Evolutionary conservation across 306 rosid genomes (phyloP).

Genomic region (Fragaria vesca): DNA sequence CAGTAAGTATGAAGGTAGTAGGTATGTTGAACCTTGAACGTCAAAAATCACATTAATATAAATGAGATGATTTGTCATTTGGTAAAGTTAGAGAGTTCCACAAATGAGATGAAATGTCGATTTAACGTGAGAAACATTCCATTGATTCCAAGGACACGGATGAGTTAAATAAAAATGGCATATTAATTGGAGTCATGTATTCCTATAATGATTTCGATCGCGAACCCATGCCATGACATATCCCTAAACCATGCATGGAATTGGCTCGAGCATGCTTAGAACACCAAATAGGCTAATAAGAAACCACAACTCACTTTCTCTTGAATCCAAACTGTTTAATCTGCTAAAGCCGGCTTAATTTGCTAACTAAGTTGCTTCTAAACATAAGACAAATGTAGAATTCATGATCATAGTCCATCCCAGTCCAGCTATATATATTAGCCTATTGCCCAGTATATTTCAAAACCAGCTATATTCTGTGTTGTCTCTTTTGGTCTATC

Average conservation of each 20-base stretch:
- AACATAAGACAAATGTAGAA: background rate
- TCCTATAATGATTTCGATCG: no score
- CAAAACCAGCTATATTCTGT: background rate
- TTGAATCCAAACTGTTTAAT: background rate
- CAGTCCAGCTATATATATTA: background rate
- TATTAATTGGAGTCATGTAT: background rate
- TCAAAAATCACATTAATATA: background rate
- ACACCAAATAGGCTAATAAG: background rate
- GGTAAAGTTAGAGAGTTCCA: background rate
- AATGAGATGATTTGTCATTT: background rate
- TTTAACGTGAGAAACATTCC: background rate
- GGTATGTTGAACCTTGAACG: background rate
- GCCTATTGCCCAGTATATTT: background rate
- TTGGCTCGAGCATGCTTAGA: background rate
- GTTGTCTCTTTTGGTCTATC: background rate
- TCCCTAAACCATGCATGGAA: background rate
- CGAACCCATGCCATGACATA: background rate
- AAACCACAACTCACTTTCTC: background rate
- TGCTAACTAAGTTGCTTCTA: background rate
- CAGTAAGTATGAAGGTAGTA: background rate
- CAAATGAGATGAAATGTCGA: background rate
- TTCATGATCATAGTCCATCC: background rate
- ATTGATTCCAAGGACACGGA: background rate
- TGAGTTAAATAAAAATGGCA: background rate
- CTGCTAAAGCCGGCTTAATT: background rate